Evolutionary conservation across 2,329 filamentous ascomycete species (phyloP).

Genomic region (Sarocladium strictum): DNA sequence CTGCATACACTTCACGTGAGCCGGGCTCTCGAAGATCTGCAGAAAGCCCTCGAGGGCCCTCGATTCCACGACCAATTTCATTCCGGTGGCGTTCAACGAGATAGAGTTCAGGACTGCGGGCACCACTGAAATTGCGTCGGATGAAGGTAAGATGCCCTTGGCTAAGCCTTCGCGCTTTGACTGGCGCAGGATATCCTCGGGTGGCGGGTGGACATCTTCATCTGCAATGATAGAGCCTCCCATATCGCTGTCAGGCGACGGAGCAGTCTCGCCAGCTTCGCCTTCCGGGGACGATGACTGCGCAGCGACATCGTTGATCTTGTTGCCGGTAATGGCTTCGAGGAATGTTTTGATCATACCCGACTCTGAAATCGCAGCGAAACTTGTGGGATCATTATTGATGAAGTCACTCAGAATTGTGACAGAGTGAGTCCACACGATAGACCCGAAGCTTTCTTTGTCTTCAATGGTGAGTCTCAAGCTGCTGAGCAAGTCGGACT

Average conservation of each 20-base stretch:
- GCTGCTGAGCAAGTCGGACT: conserved; percentile 72
- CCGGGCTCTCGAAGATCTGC: conserved; percentile 91
- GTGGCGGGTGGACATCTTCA: conserved; percentile 46
- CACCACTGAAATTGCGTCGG: conserved; percentile 81
- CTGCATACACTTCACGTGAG: conserved; percentile 80
- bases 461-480: conserved; percentile 79
- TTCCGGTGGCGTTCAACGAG: conserved; percentile 80
- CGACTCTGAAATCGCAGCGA: conserved; percentile 90
- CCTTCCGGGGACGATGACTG: conserved; percentile 22
- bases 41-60: conserved; percentile 81
- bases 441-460: conserved; percentile 74
- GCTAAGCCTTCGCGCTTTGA: conserved; percentile 45
- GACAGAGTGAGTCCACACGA: conserved; percentile 93
- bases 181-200: conserved; percentile 40
- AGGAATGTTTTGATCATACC: conserved; percentile 83
- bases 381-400: conserved; percentile 97
- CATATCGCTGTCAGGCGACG: conserved; percentile 27
- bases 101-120: conserved; percentile 89
- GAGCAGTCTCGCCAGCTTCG: conserved; percentile 24
- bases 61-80: conserved; percentile 81
- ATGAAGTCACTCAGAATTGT: conserved; percentile 93
- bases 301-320: conserved; percentile 8
- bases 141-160: conserved; percentile 74
- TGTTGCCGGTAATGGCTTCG: conserved; percentile 64
- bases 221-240: conserved; percentile 21